Evolutionary conservation across 805 yeast species (phyloP), one percentile per base, ranked within the genome.

Genomic region (Pichia cephalocereana): DNA sequence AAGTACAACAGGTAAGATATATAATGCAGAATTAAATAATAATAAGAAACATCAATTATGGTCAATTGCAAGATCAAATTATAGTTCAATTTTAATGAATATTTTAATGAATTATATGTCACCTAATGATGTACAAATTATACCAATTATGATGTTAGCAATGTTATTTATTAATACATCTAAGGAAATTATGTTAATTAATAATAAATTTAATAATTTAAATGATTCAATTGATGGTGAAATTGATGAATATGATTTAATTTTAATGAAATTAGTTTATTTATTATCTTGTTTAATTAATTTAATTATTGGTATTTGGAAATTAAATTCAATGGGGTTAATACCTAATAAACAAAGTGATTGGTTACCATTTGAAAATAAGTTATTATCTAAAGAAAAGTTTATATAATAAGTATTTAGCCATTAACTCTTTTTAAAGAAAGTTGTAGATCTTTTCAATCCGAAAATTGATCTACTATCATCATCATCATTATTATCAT

Each of bases 51-150:
- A 82, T 58, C 85, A 84, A 58, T 90, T 95, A 0, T 88, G 96
- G 96, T 93, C 86, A 49, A 61, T 86, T 38, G 95, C 96, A 2
- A 65, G 77, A 15, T 79, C 80, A 1, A 96, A 97, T 0, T 86
- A 88, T 3, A 91, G 89, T 61, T 60, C 53, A 30, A 75, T 93
- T n/a, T 96, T 97, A 8, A 85, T 88, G 95, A 93, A 87, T 59
- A 64, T 86, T 44, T 69, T 87, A 43, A 87, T 91, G 96, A 80
- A 88, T 52, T 93, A 87, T 64, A 86, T 91, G 87, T 80, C 96
- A 0, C 98, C 98, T 32, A 83, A 84, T 58, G 78, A 95, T 4
- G 69, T 93, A 28, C 98, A 93, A 58, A 74, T 91, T 55, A 88
- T 91, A 53, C 93, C 97, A 4, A 84, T 91, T 43, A 82, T 89